phyloP scores from a whole-genome alignment of 208 protist genomes.

The Kentomonas sorsogonicus region DNA sequence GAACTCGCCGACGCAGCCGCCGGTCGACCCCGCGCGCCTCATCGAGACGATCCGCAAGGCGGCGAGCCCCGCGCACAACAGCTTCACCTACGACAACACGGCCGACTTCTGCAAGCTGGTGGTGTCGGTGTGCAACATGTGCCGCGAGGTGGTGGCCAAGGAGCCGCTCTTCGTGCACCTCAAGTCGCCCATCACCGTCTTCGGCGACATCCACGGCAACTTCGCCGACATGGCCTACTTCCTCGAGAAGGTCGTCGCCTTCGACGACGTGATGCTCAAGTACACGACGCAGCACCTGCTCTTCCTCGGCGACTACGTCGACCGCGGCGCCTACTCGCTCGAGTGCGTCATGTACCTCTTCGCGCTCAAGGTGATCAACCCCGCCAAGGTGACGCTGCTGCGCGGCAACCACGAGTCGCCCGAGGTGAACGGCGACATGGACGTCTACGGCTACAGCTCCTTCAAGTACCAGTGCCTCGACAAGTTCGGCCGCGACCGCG shows the following conservation, averaged over 20 bases:
- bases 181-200: slow-evolving; percentile 85
- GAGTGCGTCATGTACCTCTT: slow-evolving; percentile 89
- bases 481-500: slow-evolving; percentile 82
- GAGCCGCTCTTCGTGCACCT: slow-evolving; percentile 87
- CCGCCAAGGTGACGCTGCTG: slow-evolving; percentile 87
- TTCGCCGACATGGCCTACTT: slow-evolving; percentile 91
- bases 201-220: slow-evolving; percentile 93
- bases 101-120: slow-evolving; percentile 82
- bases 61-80: slow-evolving; percentile 62
- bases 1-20: slow-evolving; percentile 81
- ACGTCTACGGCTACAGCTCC: slow-evolving; percentile 89
- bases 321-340: slow-evolving; percentile 90
- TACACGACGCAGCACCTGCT: slow-evolving; percentile 91
- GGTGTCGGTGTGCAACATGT: slow-evolving; percentile 80
- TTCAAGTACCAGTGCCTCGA: slow-evolving; percentile 91
- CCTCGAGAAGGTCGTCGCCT: slow-evolving; percentile 81
- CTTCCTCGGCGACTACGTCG: slow-evolving; percentile 99
- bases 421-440: slow-evolving; percentile 90
- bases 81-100: slow-evolving; percentile 80
- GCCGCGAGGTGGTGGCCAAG: slow-evolving; percentile 77
- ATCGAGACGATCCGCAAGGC: slow-evolving; percentile 83
- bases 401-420: slow-evolving; percentile 92
- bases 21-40: slow-evolving; percentile 71
- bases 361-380: slow-evolving; percentile 85
- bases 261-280: slow-evolving; percentile 88